These are phyloP conservation scores for Ligustrum vulgare DNA, from an alignment of 257 asterid species.

Conservation along the genomic window DNA sequence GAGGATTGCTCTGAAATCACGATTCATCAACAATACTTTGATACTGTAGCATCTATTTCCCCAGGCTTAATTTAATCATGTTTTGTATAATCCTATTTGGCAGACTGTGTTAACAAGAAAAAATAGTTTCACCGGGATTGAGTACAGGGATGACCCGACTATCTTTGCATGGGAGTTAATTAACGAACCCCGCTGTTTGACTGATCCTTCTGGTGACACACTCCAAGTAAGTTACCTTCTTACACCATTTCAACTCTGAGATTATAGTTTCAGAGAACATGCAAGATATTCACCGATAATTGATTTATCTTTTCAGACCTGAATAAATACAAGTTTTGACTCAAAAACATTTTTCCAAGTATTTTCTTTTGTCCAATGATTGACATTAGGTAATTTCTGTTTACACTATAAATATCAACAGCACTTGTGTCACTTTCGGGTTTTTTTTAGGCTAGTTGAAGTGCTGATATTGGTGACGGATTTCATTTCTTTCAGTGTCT, in stretches of 20 bases:
- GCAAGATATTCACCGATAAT: neutral
- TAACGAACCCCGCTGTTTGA: slow-evolving; percentile 90
- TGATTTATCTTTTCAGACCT: neutral
- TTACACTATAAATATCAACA: neutral
- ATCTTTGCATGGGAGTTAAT: slow-evolving; percentile 97
- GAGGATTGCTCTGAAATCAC: too few relatives aligned
- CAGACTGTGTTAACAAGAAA: slow-evolving; percentile 92
- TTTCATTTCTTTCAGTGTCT: neutral
- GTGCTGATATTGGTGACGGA: neutral
- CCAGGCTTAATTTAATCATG: neutral
- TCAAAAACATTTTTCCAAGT: neutral
- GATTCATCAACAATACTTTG: neutral
- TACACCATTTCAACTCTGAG: neutral
- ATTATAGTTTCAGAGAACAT: neutral
- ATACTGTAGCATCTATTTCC: neutral
- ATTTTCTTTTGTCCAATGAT: neutral
- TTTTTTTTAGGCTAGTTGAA: neutral
- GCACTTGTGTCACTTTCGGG: neutral
- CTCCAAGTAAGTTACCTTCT: slow-evolving; percentile 64
- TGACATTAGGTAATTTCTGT: neutral
- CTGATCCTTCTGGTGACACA: slow-evolving; percentile 94
- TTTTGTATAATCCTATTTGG: slow-evolving; percentile 16
- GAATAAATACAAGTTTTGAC: neutral
- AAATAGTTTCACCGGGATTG: slow-evolving; percentile 82
- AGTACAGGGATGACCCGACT: slow-evolving; percentile 88